These are phyloP conservation scores for Exophiala oligosperma DNA, from an alignment of 2,329 filamentous ascomycete species.

Conservation along the genomic window DNA sequence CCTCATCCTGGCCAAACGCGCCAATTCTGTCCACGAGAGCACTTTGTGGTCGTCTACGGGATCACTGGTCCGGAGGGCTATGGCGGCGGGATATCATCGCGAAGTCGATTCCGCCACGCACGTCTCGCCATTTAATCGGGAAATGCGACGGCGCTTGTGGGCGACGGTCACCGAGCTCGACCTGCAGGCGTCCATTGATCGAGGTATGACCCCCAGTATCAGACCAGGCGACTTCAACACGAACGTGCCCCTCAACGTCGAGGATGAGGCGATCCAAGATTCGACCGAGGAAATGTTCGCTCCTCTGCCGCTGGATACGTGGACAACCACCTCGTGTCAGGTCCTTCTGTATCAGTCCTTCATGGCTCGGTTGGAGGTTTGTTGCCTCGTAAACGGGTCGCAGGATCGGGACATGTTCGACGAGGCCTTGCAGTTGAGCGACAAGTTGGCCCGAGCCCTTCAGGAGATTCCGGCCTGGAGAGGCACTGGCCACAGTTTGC, in stretches of 20 bases:
- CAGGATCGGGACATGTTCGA: too few relatives aligned
- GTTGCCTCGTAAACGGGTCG: too few relatives aligned
- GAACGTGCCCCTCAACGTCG: constrained; percentile 39
- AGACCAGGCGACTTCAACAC: constrained; percentile 48
- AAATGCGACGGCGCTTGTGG: constrained; percentile 59
- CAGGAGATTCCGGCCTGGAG: too few relatives aligned
- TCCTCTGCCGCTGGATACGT: too few relatives aligned
- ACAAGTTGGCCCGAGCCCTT: too few relatives aligned
- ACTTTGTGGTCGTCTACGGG: constrained; percentile 50
- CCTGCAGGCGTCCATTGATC: constrained; percentile 55
- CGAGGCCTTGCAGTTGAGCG: too few relatives aligned
- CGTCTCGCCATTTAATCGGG: constrained; percentile 47
- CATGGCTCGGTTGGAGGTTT: too few relatives aligned
- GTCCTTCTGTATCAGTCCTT: too few relatives aligned
- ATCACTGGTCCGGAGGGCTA: constrained; percentile 47
- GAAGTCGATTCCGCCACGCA: constrained; percentile 37
- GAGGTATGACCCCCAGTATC: constrained; percentile 52
- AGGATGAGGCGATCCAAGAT: constrained; percentile 28
- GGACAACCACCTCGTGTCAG: too few relatives aligned
- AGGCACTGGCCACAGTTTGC: too few relatives aligned
- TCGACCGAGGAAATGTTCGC: constrained; percentile 1
- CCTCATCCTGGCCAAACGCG: constrained; percentile 46
- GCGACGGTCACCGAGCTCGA: constrained; percentile 57
- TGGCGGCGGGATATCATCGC: constrained; percentile 53
- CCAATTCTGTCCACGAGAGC: constrained; percentile 51